Base-by-base conservation (phyloP, 73 alveolate species). In the Paramecium tetraurelia region DNA sequence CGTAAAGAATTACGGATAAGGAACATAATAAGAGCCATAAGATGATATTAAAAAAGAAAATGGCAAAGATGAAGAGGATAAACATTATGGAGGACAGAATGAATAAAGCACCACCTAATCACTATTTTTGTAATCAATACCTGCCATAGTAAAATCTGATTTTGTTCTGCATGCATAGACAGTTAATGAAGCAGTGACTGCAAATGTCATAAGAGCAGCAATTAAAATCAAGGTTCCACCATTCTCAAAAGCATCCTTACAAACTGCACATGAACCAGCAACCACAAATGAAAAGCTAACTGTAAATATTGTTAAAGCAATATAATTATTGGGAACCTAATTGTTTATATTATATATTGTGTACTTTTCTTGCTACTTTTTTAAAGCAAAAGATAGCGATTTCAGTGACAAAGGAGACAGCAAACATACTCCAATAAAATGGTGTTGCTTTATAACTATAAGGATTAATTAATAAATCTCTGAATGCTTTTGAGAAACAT, bases 121-220 rank as follows among this genome's bases (percentile, higher is more conserved):
- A 57, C 53, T 63, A 85, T 44, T 21, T 50, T 31, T 43, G 0
- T 48, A 48, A 14, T 4, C 1, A 46, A 21, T 85, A 92, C 57
- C 93, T 70, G 36, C 57, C 83, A 50, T 72, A 22, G 99, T 94
- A 92, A 95, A 97, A 86, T 98, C 99, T 7, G 94, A 77, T 57
- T 86, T 86, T 12, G 97, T 94, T 16, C 86, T 71, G 44, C 58
- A 70, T 57, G 97, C 97, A 86, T 95, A 95, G 7, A 70, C 87
- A 10, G 98, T 94, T 59, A 95, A 83, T 7, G 86, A 96, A 44
- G 63, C 68, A 58, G 96, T 86, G 31, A 95, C 87, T 24, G 92
- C 92, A 33, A 94, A 69, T 22, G 97, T 94, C 83, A 94, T 58
- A 31, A 59, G 72, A 22, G 96, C 96, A 24, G 97, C 93, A n/a